Conservation (phyloP, 305 asterid species). For the Fraxinus ornus region DNA sequence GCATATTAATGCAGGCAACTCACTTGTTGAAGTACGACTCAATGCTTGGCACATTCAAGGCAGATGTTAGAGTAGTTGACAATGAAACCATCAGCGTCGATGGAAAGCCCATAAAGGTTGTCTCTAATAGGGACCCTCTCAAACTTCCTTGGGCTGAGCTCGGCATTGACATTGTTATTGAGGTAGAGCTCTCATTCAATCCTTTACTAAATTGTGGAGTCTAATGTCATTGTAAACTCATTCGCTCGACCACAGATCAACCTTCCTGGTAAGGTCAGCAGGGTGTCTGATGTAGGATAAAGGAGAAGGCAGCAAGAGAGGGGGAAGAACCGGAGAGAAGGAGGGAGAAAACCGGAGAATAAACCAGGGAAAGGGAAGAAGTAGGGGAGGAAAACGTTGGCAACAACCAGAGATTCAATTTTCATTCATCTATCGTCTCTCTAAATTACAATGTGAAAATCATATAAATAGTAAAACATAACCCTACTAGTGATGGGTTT, state of each 20-base stretch:
- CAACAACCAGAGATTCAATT: no score
- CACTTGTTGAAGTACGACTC: constrained; percentile 94
- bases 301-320: no score
- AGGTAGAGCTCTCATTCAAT: constrained; percentile 39
- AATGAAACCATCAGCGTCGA: constrained; percentile 87
- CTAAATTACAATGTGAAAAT: no score
- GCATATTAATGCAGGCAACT: constrained; percentile 54
- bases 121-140: constrained; percentile 85
- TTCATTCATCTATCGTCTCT: no score
- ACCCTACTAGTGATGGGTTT: no score
- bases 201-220: background rate
- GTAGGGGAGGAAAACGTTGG: no score
- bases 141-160: constrained; percentile 96
- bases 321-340: no score
- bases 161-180: constrained; percentile 92
- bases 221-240: background rate
- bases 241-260: background rate
- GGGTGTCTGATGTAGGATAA: background rate
- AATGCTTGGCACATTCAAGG: constrained; percentile 91
- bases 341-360: no score
- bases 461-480: no score
- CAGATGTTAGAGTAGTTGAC: constrained; percentile 76
- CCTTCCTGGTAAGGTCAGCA: background rate
- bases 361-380: no score
- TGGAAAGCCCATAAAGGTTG: constrained; percentile 81